A percentile compares a stretch with the other conserved stretches of the same genome.
Evolutionary conservation across 2,329 filamentous ascomycete species (phyloP).

Genomic region (Tolypocladium tundrense): DNA sequence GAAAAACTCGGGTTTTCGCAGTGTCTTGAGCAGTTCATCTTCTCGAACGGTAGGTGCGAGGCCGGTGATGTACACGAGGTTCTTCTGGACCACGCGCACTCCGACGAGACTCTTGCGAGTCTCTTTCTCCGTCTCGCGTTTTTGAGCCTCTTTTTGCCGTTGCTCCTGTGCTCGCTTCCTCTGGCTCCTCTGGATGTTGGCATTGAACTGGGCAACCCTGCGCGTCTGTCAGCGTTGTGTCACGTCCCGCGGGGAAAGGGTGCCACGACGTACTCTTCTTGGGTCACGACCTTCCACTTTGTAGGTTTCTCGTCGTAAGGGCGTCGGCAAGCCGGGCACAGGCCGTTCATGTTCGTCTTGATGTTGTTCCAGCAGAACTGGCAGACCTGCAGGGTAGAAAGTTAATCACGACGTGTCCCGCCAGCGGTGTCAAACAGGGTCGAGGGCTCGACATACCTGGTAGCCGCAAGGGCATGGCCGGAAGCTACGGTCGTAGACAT

Average conservation of each 20-base stretch:
- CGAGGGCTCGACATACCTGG: conserved; percentile 53
- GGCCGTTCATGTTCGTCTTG: conserved; percentile 92
- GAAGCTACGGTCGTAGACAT: conserved; percentile 95
- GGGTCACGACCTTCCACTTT: conserved; percentile 89
- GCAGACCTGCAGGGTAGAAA: conserved; percentile 59
- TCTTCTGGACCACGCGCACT: conserved; percentile 94
- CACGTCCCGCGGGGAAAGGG: neutral
- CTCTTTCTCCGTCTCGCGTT: conserved; percentile 89
- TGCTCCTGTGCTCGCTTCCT: conserved; percentile 78
- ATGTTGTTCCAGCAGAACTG: conserved; percentile 99
- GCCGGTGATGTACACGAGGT: conserved; percentile 95
- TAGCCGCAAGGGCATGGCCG: conserved; percentile 95
- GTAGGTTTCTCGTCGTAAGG: conserved; percentile 96
- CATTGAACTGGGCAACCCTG: conserved; percentile 64
- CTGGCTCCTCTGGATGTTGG: conserved; percentile 77
- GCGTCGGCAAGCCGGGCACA: conserved; percentile 93
- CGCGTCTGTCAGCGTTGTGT: conserved; percentile 3
- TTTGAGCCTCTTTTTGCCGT: conserved; percentile 90
- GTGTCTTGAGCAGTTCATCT: conserved; percentile 80
- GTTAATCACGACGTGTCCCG: neutral
- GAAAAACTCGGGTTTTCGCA: conserved; percentile 88
- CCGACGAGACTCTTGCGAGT: conserved; percentile 94
- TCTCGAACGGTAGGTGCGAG: conserved; percentile 86
- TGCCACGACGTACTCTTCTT: conserved; percentile 67
- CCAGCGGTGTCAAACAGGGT: neutral